Base-by-base conservation (phyloP, 2,329 filamentous ascomycete species). In the Fusarium pseudocircinatum region DNA sequence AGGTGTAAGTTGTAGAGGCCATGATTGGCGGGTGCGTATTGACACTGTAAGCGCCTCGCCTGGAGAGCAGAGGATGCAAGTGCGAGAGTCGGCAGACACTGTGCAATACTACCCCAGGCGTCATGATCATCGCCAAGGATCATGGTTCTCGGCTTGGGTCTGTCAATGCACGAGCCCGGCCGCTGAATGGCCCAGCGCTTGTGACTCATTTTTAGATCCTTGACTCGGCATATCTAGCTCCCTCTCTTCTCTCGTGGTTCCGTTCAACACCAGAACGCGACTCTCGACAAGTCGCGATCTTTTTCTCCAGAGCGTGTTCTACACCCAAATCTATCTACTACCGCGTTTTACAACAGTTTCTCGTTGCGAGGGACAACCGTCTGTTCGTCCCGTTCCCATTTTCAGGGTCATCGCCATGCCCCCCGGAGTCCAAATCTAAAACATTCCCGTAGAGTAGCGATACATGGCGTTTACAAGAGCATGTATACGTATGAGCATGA, bases 121-220 rank as follows among this genome's bases (percentile, higher is more conserved):
- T 50, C 66, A 62, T 74, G 61, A 73, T 72, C 69, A 52, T 57
- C 59, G 68, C 68, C 70, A 75, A 74, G 65, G 60, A 59, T 70
- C 37, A 44, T 58, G 59, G 59, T 75, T 79, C 78, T 79, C 74
- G 76, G 77, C 72, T 75, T 67, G 63, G 58, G 70, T 67, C 70
- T 63, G 62, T 77, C 62, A 76, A 70, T 81, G 80, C 80, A 80
- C 73, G 73, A 75, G 63, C 67, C 72, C 58, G 78, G 67, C 73
- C 68, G 63, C 63, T 81, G 76, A 79, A 69, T 82, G 80, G 80
- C 72, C 78, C 76, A 75, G 78, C 77, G 73, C 50, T 72, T 69
- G 58, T 80, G 78, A 79, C 78, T 80, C 78, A 81, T 76, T 77
- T 77, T 78, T 78, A 77, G 78, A 78, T 72, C 69, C 78, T 52